A percentile compares a stretch with the other conserved stretches of the same genome.
These are phyloP conservation scores for Russula virescens DNA, from an alignment of 768 basidiomycete genomes.

Conservation along the genomic window DNA sequence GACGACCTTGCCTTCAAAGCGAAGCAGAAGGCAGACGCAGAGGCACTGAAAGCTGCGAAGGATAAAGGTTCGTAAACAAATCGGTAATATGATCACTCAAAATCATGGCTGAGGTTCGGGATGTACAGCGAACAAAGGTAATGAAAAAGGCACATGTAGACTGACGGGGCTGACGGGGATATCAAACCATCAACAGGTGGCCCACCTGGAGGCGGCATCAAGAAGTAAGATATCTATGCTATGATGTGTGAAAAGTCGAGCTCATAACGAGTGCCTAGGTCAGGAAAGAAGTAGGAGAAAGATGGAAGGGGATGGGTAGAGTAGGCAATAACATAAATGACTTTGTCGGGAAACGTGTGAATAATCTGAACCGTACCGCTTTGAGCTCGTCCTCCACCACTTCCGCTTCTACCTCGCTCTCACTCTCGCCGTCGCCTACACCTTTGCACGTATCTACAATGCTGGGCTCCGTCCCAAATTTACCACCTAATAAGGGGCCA, in stretches of 20 bases:
- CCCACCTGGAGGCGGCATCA: constrained; percentile 69
- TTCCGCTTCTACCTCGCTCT: neutral
- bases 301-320: neutral
- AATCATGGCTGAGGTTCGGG: neutral
- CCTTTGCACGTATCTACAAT: constrained; percentile 44
- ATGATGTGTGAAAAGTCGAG: neutral
- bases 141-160: constrained; percentile 9
- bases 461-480: constrained; percentile 61
- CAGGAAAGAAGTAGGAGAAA: constrained; percentile 59
- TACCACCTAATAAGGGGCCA: constrained; percentile 26
- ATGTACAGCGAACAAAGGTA: constrained; percentile 50
- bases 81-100: neutral
- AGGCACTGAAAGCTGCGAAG: constrained; percentile 63
- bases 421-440: constrained; percentile 26
- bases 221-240: constrained; percentile 55
- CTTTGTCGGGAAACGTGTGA: neutral
- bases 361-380: constrained; percentile 3
- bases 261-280: constrained; percentile 36
- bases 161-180: constrained; percentile 15
- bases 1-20: constrained; percentile 70
- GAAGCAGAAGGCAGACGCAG: constrained; percentile 70
- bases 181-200: constrained; percentile 43
- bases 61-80: constrained; percentile 52
- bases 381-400: neutral
- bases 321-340: neutral